A percentile compares a stretch with the other conserved stretches of the same genome.
These are phyloP conservation scores for Gastrolobium villosum DNA, from an alignment of 306 rosid species.

Conservation along the genomic window DNA sequence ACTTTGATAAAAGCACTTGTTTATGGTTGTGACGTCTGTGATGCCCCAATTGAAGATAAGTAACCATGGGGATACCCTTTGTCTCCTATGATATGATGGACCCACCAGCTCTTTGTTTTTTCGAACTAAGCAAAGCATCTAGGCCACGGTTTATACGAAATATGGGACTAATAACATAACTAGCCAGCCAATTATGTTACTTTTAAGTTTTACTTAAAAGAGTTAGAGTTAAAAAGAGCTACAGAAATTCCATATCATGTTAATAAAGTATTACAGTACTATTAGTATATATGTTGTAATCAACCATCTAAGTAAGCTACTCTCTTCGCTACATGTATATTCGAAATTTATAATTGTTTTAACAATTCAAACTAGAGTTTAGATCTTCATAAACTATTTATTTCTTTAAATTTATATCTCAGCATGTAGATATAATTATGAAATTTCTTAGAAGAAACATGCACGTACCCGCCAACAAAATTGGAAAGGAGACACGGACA, in stretches of 20 bases:
- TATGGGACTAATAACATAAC: not conserved
- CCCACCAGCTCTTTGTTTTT: conserved; percentile 60
- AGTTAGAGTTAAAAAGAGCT: not conserved
- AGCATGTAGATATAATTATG: no score
- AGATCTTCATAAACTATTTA: not conserved
- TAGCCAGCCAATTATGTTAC: not conserved
- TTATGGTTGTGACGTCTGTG: conserved; percentile 51
- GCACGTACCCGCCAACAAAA: no score
- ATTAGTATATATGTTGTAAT: no score
- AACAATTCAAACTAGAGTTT: not conserved
- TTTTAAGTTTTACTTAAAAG: no score
- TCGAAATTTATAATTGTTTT: no score
- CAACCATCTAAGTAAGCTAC: no score
- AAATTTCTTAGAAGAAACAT: no score
- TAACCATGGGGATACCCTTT: conserved; percentile 80
- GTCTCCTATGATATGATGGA: conserved; percentile 63
- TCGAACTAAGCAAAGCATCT: conserved; percentile 35
- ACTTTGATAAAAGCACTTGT: conserved; percentile 49
- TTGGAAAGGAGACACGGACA: conserved; percentile 65
- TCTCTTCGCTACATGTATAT: no score
- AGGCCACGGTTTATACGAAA: not conserved
- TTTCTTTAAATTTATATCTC: not conserved
- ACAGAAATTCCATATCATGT: not conserved
- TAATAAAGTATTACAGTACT: not conserved
- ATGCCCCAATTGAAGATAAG: conserved; percentile 64